phyloP scores from a whole-genome alignment of 108 stramenopile species.

The Aurantiochytrium sp. region DNA sequence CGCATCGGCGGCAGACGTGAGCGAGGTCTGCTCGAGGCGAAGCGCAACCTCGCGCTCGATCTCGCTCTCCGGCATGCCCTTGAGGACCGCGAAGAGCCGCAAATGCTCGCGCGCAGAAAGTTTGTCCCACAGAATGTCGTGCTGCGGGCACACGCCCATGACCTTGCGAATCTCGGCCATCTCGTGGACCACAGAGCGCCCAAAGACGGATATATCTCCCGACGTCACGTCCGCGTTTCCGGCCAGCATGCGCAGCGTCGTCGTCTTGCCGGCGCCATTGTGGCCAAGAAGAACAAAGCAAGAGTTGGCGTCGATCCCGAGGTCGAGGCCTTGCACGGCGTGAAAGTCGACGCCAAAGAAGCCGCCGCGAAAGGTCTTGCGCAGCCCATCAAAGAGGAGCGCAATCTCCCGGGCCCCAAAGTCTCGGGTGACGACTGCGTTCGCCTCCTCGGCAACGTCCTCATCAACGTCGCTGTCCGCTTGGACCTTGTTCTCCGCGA shows the following conservation, averaged over 20 bases:
- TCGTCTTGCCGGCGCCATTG: constrained; percentile 57
- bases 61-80: constrained; percentile 32
- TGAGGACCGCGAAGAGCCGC: constrained; percentile 70
- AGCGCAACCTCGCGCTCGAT: constrained; percentile 13
- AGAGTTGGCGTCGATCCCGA: not conserved
- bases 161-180: not conserved
- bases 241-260: constrained; percentile 35
- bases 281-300: constrained; percentile 59
- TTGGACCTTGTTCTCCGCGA: not conserved
- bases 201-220: constrained; percentile 44
- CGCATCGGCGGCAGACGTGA: constrained; percentile 49
- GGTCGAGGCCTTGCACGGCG: not conserved
- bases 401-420: constrained; percentile 9
- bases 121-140: constrained; percentile 78
- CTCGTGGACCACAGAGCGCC: constrained; percentile 10
- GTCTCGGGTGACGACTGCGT: not conserved
- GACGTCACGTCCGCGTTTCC: constrained; percentile 15
- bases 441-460: not conserved
- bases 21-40: constrained; percentile 45
- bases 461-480: not conserved
- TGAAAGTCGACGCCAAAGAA: constrained; percentile 44
- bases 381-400: not conserved
- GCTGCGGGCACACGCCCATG: constrained; percentile 85
- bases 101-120: constrained; percentile 84
- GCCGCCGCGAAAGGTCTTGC: constrained; percentile 74